A percentile compares a stretch with the other conserved stretches of the same genome.
These are phyloP conservation scores for Oryza coarctata DNA, from an alignment of 176 grass and related monocot genomes.

Conservation along the genomic window DNA sequence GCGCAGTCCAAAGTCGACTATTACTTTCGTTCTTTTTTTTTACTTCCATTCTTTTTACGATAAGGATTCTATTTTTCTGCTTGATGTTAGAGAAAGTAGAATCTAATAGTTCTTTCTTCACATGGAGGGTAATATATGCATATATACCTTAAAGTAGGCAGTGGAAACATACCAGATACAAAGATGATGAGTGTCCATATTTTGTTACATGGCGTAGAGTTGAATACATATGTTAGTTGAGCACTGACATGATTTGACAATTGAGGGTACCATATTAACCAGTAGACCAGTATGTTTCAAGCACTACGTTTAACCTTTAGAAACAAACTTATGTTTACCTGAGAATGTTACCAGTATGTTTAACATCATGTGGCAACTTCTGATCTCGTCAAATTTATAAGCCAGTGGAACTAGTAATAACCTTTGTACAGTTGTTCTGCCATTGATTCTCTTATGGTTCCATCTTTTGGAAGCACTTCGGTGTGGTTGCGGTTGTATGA, in stretches of 20 bases:
- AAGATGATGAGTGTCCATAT: background rate
- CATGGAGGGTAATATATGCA: constrained; percentile 24
- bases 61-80: constrained; percentile 21
- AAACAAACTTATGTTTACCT: background rate
- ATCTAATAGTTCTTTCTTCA: constrained; percentile 34
- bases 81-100: constrained; percentile 21
- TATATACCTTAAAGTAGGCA: constrained; percentile 29
- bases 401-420: background rate
- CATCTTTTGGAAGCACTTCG: background rate
- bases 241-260: background rate
- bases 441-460: background rate
- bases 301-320: background rate
- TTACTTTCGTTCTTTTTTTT: background rate
- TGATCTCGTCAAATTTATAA: background rate
- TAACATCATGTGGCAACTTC: background rate
- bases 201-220: background rate
- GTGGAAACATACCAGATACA: background rate
- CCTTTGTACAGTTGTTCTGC: background rate
- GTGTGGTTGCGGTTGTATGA: background rate
- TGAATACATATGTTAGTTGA: background rate
- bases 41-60: constrained; percentile 3
- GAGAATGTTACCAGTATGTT: background rate
- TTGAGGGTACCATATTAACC: background rate
- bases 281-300: background rate
- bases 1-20: background rate